Evolutionary conservation across 31 red algal species (phyloP).

Genomic region (Odonthalia washingtoniensis): DNA sequence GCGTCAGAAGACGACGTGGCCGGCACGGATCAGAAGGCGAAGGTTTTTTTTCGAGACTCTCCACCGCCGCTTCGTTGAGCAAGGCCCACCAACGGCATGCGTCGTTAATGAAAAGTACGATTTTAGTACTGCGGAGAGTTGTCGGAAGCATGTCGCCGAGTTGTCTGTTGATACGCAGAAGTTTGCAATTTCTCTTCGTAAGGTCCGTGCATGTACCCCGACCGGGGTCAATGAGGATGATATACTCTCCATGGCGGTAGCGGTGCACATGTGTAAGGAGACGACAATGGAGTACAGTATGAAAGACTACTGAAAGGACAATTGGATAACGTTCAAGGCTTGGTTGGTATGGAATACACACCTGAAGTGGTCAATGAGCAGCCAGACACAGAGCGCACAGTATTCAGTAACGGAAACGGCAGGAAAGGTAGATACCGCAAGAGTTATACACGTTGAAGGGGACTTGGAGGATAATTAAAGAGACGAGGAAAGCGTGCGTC

Average conservation of each 20-base stretch:
- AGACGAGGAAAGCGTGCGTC: background rate
- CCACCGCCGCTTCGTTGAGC: background rate
- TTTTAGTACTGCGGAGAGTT: background rate
- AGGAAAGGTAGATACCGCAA: conserved; percentile 2
- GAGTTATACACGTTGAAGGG: background rate
- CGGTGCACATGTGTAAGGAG: conserved; percentile 7
- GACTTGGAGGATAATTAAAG: background rate
- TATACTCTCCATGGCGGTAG: no score
- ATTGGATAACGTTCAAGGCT: conserved; percentile 15
- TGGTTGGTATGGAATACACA: background rate
- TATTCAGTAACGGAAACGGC: background rate
- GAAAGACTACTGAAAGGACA: conserved; percentile 17
- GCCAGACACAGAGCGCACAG: background rate
- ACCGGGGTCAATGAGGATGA: conserved; percentile 31
- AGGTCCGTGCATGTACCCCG: conserved; percentile 14
- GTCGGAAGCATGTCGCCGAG: conserved; percentile 9
- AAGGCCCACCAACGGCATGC: background rate
- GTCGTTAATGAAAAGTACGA: conserved; percentile 16
- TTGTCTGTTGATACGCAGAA: conserved; percentile 33
- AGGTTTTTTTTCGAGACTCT: conserved; percentile 21
- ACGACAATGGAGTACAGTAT: conserved; percentile 25
- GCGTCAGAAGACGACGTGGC: no score
- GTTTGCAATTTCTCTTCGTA: conserved; percentile 8
- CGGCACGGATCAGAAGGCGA: no score
- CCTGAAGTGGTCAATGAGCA: conserved; percentile 8